Conservation (phyloP, 495 filamentous ascomycete species). For the Hypoxylon lienhwacheense region DNA sequence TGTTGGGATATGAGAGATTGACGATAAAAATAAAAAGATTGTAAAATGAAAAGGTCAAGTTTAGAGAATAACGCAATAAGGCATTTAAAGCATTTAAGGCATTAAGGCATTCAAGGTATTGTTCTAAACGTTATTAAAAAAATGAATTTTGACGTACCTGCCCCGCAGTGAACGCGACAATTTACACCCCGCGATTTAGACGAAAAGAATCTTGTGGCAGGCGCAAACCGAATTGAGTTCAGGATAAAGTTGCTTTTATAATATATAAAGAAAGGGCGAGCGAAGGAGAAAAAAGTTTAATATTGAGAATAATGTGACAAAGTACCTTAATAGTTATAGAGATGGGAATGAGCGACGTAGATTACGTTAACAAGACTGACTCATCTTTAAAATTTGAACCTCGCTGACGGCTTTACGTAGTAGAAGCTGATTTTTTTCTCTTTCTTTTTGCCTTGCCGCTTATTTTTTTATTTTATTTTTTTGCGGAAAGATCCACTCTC, state of each 20-base stretch:
- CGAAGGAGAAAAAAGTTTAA: not conserved
- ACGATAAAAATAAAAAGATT: not conserved
- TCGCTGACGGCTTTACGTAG: constrained; percentile 8
- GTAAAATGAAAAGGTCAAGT: not conserved
- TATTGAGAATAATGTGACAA: not conserved
- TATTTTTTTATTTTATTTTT: not conserved
- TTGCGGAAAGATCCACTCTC: too few relatives aligned
- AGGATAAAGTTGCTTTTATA: too few relatives aligned
- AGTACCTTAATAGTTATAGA: not conserved
- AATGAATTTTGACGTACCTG: constrained; percentile 30
- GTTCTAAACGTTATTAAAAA: too few relatives aligned
- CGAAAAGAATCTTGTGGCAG: constrained; percentile 8
- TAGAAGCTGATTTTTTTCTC: constrained; percentile 20
- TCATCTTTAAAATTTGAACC: constrained; percentile 15
- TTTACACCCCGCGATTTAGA: constrained; percentile 20
- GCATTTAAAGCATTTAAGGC: constrained; percentile 3
- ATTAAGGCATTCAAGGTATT: too few relatives aligned
- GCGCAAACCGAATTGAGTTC: not conserved
- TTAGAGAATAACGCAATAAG: not conserved
- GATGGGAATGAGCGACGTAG: constrained; percentile 19
- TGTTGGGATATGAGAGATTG: not conserved
- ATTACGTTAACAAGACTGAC: constrained; percentile 13
- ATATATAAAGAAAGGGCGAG: constrained; percentile 3
- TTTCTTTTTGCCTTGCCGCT: not conserved
- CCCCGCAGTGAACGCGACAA: constrained; percentile 15